Conservation (phyloP, 768 basidiomycete genomes). For the Dendrothele bispora region DNA sequence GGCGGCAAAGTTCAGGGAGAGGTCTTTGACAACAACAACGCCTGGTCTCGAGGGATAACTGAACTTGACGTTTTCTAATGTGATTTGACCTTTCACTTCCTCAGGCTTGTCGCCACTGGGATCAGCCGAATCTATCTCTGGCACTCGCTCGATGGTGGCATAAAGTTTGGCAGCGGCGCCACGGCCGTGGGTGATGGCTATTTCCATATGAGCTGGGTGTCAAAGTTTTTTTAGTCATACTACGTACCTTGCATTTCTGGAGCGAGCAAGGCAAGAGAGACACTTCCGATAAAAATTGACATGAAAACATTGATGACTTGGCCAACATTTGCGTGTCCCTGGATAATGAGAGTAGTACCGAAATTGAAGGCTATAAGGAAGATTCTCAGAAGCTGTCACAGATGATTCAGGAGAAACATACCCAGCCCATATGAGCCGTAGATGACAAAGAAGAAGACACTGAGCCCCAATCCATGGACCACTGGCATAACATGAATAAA, state of each 20-base stretch:
- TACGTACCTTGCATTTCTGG: constrained; percentile 80
- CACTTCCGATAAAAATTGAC: constrained; percentile 85
- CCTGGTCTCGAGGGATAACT: constrained; percentile 81
- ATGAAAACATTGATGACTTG: constrained; percentile 82
- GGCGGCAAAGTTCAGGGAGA: constrained; percentile 64
- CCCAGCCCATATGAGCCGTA: constrained; percentile 73
- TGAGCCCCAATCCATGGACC: constrained; percentile 42
- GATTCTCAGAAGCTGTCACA: neutral
- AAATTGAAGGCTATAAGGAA: constrained; percentile 71
- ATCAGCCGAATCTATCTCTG: constrained; percentile 79
- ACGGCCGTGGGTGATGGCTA: constrained; percentile 73
- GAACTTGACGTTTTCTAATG: constrained; percentile 76
- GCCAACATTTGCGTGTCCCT: constrained; percentile 61
- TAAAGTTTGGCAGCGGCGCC: constrained; percentile 91
- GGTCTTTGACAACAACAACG: constrained; percentile 63
- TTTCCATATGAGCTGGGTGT: too few species aligned
- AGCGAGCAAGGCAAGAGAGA: constrained; percentile 81
- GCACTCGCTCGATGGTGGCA: constrained; percentile 84
- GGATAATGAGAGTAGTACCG: constrained; percentile 81
- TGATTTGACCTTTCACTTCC: constrained; percentile 67
- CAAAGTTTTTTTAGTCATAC: too few species aligned
- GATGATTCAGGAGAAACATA: constrained; percentile 28
- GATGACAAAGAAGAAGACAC: constrained; percentile 82
- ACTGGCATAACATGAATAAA: neutral
- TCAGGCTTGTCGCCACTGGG: constrained; percentile 68